These are phyloP conservation scores for Ormosia emarginata DNA, from an alignment of 306 rosid species.

Conservation along the genomic window DNA sequence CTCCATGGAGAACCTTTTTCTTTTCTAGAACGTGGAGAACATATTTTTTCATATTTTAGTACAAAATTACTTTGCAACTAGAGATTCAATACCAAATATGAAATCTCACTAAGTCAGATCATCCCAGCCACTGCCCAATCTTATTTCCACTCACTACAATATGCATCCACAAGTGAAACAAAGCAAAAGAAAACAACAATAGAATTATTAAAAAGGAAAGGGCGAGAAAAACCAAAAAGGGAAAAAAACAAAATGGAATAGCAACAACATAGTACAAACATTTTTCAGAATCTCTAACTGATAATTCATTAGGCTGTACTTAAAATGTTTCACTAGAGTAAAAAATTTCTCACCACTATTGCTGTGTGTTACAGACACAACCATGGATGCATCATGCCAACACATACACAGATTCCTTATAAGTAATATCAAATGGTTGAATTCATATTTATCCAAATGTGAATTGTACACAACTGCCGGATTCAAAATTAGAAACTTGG, in stretches of 20 bases:
- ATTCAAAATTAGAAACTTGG: background rate
- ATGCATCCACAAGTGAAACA: slow-evolving; percentile 7
- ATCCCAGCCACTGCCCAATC: background rate
- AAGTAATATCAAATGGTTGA: background rate
- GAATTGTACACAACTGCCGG: background rate
- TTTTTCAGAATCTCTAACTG: slow-evolving; percentile 14
- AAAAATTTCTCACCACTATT: background rate
- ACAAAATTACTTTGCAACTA: background rate
- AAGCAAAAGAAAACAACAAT: background rate
- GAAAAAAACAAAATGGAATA: background rate
- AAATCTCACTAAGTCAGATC: background rate
- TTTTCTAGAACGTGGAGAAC: background rate
- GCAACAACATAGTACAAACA: background rate
- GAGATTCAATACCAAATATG: background rate
- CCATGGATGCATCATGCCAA: background rate
- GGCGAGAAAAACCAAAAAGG: background rate
- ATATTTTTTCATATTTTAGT: background rate
- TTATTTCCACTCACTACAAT: background rate
- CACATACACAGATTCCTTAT: background rate
- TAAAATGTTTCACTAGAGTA: background rate
- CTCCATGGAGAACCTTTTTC: background rate
- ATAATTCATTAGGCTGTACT: background rate
- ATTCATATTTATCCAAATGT: background rate
- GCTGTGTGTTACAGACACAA: background rate
- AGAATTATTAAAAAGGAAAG: background rate